Base-by-base conservation (phyloP, 345 rosid species). In the Brassica juncea region DNA sequence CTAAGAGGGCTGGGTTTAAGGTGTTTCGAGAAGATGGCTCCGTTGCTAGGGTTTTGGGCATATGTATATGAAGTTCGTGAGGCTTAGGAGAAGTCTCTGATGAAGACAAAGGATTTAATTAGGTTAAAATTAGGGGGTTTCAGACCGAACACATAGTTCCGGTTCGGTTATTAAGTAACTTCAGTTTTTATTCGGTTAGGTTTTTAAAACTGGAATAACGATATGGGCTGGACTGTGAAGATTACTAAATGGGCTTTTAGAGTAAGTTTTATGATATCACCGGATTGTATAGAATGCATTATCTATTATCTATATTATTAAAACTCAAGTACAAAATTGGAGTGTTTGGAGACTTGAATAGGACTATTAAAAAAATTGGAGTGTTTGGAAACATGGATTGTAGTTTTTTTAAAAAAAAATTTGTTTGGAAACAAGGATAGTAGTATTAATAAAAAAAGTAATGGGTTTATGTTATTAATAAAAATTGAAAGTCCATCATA, bases 1-100 rank as follows among this genome's bases (percentile, higher is more conserved):
- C 85, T 44, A 86, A 6, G 54, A 86, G 68, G 0, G 76, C 64
- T 49, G 89, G 84, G 84, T 84, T 85, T 61, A 64, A 8, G 28
- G 34, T 32, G 68, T 8, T 15, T 16, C 47, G 27, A 8, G 62
- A 68, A 8, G 61, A 68, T 37, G 68, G 8, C 15, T 32, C 60
- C 57, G 78, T 70, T 5, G 71, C 61, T 72, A 68, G 78, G 84
- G 78, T 72, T 77, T 77, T 47, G 74, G 74, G 81, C 71, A 66
- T 66, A 67, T n/a, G 57, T 67, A 31, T 42, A n/a, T 14, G 77
- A 47, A 71, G 80, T 81, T 79, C 74, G 62, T 14, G 21, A 52
- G 77, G 77, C 63, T 72, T 6, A n/a, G 44, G 19, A 54, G 6
- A 60, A 27, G 5, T 28, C 19, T 60, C 34, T 12, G 65, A 12